Evolutionary conservation across 2,329 filamentous ascomycete genomes (phyloP).

Genomic region (Sclerotinia spermophila): DNA sequence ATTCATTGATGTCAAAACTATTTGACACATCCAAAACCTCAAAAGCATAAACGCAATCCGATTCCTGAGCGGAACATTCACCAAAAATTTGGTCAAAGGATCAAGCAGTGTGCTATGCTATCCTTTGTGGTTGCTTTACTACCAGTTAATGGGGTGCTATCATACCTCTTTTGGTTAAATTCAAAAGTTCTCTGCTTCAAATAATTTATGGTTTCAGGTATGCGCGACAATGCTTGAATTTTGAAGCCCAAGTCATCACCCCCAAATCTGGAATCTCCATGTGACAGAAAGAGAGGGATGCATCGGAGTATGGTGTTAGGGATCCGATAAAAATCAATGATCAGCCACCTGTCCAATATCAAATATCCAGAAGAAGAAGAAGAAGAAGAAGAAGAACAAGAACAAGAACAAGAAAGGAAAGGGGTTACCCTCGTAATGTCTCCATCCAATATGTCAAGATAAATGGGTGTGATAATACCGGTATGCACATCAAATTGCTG

Average conservation of each 20-base stretch:
- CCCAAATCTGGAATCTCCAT: neutral
- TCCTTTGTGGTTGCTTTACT: neutral
- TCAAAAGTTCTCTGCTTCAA: neutral
- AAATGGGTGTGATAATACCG: neutral
- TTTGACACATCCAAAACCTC: neutral
- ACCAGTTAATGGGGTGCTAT: neutral
- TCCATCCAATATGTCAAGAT: neutral
- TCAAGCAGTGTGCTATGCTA: neutral
- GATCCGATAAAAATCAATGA: constrained; percentile 7
- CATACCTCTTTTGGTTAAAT: neutral
- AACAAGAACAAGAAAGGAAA: neutral
- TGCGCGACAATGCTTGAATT: neutral
- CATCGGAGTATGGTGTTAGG: neutral
- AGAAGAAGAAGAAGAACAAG: neutral
- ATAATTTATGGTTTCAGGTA: neutral
- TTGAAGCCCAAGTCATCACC: neutral
- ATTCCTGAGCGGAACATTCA: neutral
- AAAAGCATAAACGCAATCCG: neutral
- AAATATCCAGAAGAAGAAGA: neutral
- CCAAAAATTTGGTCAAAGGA: neutral
- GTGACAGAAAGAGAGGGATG: neutral
- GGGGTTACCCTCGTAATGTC: neutral
- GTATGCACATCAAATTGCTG: constrained; percentile 9
- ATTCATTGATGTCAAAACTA: constrained; percentile 3
- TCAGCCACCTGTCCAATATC: neutral